phyloP scores from a whole-genome alignment of 2,329 filamentous ascomycete genomes.

The Diaporthe batatas region DNA sequence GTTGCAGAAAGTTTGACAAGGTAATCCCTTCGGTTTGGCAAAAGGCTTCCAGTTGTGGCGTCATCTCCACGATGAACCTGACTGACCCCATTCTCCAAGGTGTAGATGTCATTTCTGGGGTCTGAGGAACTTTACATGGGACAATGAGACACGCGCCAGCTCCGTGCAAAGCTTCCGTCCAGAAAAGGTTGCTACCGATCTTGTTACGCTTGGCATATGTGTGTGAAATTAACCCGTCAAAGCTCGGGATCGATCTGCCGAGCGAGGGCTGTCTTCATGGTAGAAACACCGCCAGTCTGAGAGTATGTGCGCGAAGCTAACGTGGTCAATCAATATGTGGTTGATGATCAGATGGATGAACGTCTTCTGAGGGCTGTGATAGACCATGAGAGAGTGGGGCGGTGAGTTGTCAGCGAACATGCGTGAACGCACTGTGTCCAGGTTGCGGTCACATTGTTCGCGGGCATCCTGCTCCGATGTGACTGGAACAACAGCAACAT shows the following conservation, averaged over 20 bases:
- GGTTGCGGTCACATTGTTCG: neutral
- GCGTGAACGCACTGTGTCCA: neutral
- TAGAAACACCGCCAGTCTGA: slow-evolving; percentile 3
- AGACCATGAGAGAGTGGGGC: neutral
- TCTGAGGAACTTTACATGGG: neutral
- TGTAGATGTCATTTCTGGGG: neutral
- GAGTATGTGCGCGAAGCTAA: slow-evolving; percentile 4
- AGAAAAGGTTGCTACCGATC: neutral
- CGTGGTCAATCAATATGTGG: slow-evolving; percentile 13
- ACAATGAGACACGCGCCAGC: neutral
- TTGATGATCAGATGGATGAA: slow-evolving; percentile 5
- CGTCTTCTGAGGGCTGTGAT: neutral
- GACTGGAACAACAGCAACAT: neutral
- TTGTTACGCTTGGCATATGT: neutral
- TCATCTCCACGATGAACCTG: neutral
- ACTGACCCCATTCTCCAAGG: neutral
- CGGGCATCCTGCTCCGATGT: neutral
- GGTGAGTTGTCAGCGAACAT: slow-evolving; percentile 3
- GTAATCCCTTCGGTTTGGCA: neutral
- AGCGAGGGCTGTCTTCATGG: neutral
- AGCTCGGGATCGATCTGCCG: neutral
- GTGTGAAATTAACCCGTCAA: neutral
- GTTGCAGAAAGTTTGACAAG: neutral
- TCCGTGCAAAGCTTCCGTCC: neutral
- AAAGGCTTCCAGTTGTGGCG: neutral